Evolutionary conservation across 1,284 basidiomycete genomes (phyloP).

Genomic region (Termitomyces sp.): DNA sequence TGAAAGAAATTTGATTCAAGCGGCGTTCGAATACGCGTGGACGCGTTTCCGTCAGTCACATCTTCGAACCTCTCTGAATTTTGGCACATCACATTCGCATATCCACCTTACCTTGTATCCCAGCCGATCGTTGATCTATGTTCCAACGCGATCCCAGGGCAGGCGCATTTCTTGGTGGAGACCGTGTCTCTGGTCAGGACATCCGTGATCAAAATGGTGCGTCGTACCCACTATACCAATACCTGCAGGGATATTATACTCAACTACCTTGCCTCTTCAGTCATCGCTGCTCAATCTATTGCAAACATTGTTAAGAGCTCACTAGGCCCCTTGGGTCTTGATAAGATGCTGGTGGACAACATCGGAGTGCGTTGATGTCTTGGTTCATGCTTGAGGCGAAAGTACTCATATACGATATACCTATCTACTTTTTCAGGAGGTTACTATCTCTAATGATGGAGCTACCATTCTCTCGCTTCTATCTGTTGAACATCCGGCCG

Average conservation of each 20-base stretch:
- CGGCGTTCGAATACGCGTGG: slow-evolving; percentile 22
- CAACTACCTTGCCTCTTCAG: slow-evolving; percentile 29
- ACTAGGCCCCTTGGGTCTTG: slow-evolving; percentile 89
- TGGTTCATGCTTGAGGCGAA: not conserved
- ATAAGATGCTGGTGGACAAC: slow-evolving; percentile 99
- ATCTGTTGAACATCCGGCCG: slow-evolving; percentile 91
- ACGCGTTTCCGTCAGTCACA: slow-evolving; percentile 21
- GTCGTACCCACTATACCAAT: slow-evolving; percentile 11
- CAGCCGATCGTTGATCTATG: slow-evolving; percentile 36
- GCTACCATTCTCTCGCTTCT: slow-evolving; percentile 95
- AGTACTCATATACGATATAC: slow-evolving; percentile 10
- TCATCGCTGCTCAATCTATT: slow-evolving; percentile 93
- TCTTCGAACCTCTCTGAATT: slow-evolving; percentile 5
- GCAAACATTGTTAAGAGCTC: slow-evolving; percentile 98
- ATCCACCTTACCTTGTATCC: slow-evolving; percentile 6
- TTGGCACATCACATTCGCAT: not conserved
- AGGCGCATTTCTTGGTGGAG: slow-evolving; percentile 90
- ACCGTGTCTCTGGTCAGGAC: slow-evolving; percentile 91
- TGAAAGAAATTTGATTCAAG: slow-evolving; percentile 16
- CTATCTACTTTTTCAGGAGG: slow-evolving; percentile 60
- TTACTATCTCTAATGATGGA: slow-evolving; percentile 99
- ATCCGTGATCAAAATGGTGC: slow-evolving; percentile 95
- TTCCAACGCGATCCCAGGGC: slow-evolving; percentile 84
- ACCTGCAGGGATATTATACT: not conserved
- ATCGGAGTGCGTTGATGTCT: slow-evolving; percentile 68